phyloP scores from a whole-genome alignment of 2,329 filamentous ascomycete genomes.

The Chaetothyriales sp. region DNA sequence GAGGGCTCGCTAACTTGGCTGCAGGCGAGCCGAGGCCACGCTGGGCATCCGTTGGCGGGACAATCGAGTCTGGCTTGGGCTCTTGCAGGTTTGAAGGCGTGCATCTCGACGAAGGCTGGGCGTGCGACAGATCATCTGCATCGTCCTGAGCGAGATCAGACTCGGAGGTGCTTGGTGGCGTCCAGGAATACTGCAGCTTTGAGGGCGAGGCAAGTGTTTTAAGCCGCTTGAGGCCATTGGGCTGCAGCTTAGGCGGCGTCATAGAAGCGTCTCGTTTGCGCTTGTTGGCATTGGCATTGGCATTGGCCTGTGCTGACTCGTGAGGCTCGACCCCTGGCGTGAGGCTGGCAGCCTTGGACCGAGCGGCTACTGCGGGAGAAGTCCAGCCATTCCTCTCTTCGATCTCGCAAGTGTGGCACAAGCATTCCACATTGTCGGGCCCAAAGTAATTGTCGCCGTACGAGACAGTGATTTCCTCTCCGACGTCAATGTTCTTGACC shows the following conservation, averaged over 20 bases:
- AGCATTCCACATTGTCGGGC: slow-evolving; percentile 82
- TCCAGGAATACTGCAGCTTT: slow-evolving; percentile 19
- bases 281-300: slow-evolving; percentile 6
- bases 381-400: slow-evolving; percentile 71
- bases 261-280: slow-evolving; percentile 10
- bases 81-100: not conserved
- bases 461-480: slow-evolving; percentile 91
- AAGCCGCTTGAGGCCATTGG: slow-evolving; percentile 5
- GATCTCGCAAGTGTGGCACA: slow-evolving; percentile 77
- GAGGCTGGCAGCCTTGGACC: slow-evolving; percentile 21
- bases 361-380: not conserved
- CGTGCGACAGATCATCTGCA: not conserved
- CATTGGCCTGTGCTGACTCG: slow-evolving; percentile 5
- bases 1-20: too few relatives aligned
- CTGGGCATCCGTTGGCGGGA: slow-evolving; percentile 11
- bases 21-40: too few relatives aligned
- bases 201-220: slow-evolving; percentile 15
- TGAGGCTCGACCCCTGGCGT: not conserved
- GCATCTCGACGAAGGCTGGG: not conserved
- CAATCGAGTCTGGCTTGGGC: not conserved
- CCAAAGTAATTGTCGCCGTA: slow-evolving; percentile 97
- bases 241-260: not conserved
- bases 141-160: slow-evolving; percentile 3
- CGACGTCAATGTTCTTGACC: slow-evolving; percentile 63
- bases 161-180: slow-evolving; percentile 11